Evolutionary conservation across 495 filamentous ascomycete genomes (phyloP), one percentile per base, ranked within the genome.

Genomic region (Penicillium robsamsonii): DNA sequence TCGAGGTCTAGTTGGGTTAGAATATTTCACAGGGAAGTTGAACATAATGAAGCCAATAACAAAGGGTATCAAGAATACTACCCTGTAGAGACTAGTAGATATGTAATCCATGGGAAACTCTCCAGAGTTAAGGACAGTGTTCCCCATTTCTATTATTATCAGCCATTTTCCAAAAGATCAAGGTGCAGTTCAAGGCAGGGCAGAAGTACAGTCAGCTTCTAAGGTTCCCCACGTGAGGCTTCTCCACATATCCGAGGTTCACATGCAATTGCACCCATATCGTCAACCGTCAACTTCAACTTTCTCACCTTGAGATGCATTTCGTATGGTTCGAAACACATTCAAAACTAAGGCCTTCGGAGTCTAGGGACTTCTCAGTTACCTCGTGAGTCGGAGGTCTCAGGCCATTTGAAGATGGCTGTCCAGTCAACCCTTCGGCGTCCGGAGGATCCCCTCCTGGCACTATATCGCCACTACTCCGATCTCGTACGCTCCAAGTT

Each of bases 371-470:
- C 42, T 13, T 13, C 35, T 56, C 47, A 53, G 58, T 44, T 45
- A 53, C 33, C 48, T 51, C 46, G 43, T 35, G 49, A 58, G 30
- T 55, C 52, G 22, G 48, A 57, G 57, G 41, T 52, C 27, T 20
- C 40, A 48, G 60, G 50, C 54, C 50, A 52, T 52, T 44, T 49
- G 50, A 65, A 51, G 43, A 96, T 96, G 92, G 90, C 92, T 49
- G 84, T 80, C 59, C 92, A 95, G 74, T 96, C 92, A 29, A 95
- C 89, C 9, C 81, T 96, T 52, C 87, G 85, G 49, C 77, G 77
- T 56, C 78, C 81, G 59, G 79, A 86, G 65, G 87, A 92, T 70
- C 84, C 88, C 55, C 77, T 95, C 66, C 74, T 84, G 12, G 75
- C 77, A 5, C 79, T 95, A 31, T 80, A 89, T 65, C 72, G 82